Base-by-base conservation (phyloP, 768 basidiomycete species). In the Leccinum incarnatum region DNA sequence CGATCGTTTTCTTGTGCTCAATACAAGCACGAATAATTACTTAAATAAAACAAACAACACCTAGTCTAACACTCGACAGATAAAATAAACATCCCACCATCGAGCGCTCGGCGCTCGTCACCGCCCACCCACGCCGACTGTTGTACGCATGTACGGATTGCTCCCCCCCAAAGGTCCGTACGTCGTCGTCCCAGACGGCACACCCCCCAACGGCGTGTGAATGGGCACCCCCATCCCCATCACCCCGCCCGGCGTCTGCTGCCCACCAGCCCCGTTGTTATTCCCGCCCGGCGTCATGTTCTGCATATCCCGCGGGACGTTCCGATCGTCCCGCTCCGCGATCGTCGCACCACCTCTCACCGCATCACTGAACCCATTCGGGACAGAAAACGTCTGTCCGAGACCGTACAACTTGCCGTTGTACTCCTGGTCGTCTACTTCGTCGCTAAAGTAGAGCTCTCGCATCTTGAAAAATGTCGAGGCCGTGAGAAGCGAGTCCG, bases 381-480 rank as follows among this genome's bases (percentile, higher is more conserved):
- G 75, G 19, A 78, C 75, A 11, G 85, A 80, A 73, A 89, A 90
- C 15, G 91, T 91, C 70, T 88, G 86, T 3, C 91, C 91, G 40
- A 93, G 83, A 0, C 91, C 91, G 67, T 91, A 93, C 1, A 93
- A 80, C 68, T 91, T 90, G 54, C 89, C 89, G 57, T 87, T 90
- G 72, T 87, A 92, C 68, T 91, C 88, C 2, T 69, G 75, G 57
- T 95, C 89, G 70, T 98, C 93, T 54, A 97, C 81, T n/a, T 83
- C 78, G 71, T 94, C 90, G 61, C 88, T 84, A 77, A 99, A 99
- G 76, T 95, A 98, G 15, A 89, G 74, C 64, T 93, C 87, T 29
- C 92, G 86, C 83, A 98, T 92, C 74, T 95, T 91, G 88, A 98
- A 98, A 77, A 98, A 98, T 0, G 93, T 93, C 2, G 89, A 86